Evolutionary conservation across 805 yeast species (phyloP).

Genomic region (Metschnikowia colocasiae): DNA sequence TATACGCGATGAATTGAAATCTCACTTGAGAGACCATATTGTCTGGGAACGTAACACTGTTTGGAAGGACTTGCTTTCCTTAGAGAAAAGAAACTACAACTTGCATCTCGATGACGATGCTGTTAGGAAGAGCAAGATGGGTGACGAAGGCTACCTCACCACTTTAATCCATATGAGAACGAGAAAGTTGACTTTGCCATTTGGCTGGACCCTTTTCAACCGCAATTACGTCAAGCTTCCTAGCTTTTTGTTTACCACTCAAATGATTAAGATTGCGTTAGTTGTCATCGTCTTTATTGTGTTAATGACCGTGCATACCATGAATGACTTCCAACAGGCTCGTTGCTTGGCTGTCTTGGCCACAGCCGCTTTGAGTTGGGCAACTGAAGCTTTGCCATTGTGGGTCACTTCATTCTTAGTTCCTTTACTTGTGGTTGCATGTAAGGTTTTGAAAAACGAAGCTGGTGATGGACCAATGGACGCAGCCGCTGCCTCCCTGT

Average conservation of each 20-base stretch:
- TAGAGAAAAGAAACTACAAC: constrained; percentile 30
- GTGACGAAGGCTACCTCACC: constrained; percentile 16
- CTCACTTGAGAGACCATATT: constrained; percentile 78
- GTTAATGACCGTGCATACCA: constrained; percentile 28
- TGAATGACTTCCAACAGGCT: constrained; percentile 34
- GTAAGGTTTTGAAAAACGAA: constrained; percentile 60
- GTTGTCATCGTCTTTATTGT: constrained; percentile 48
- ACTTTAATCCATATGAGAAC: constrained; percentile 18
- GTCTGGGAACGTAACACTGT: constrained; percentile 98
- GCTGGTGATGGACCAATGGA: constrained; percentile 46
- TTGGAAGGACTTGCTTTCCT: constrained; percentile 93
- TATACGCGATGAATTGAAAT: constrained; percentile 44
- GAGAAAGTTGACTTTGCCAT: constrained; percentile 31
- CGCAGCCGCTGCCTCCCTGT: constrained; percentile 71
- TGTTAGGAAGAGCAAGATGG: constrained; percentile 18
- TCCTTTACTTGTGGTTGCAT: constrained; percentile 74
- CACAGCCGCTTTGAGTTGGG: constrained; percentile 87
- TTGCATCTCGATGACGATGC: constrained; percentile 19
- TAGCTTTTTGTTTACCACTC: constrained; percentile 43
- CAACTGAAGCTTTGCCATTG: constrained; percentile 89
- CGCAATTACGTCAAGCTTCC: constrained; percentile 35
- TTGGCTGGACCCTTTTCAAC: constrained; percentile 24
- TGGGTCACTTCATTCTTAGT: constrained; percentile 83
- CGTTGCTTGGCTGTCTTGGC: constrained; percentile 73
- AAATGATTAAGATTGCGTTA: constrained; percentile 38